These are phyloP conservation scores for Trichosanthes truncata DNA, from an alignment of 306 rosid species.

Conservation along the genomic window DNA sequence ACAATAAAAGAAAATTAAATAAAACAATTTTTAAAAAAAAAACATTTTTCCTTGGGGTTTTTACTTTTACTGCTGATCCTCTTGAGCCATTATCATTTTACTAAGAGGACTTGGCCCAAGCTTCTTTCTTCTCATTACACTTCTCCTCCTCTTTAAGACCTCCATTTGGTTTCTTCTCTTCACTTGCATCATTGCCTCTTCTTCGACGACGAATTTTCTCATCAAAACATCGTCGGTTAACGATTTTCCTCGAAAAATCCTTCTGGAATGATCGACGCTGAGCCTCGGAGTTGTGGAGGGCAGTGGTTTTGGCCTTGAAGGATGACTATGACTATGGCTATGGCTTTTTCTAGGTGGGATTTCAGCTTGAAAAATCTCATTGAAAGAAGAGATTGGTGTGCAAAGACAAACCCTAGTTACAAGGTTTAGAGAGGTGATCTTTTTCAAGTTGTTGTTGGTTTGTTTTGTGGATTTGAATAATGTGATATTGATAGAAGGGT, in stretches of 20 bases:
- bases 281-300: slow-evolving; percentile 25
- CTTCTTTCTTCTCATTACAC: slow-evolving; percentile 46
- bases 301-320: slow-evolving; percentile 57
- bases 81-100: slow-evolving; percentile 50
- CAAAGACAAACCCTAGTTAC: slow-evolving; percentile 82
- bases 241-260: slow-evolving; percentile 69
- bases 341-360: slow-evolving; percentile 75
- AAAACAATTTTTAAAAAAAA: no score
- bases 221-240: slow-evolving; percentile 75
- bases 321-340: slow-evolving; percentile 72
- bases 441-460: slow-evolving; percentile 42
- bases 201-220: slow-evolving; percentile 72
- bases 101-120: slow-evolving; percentile 86
- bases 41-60: background rate
- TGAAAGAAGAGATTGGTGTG: slow-evolving; percentile 75
- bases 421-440: slow-evolving; percentile 56
- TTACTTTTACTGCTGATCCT: background rate
- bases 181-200: slow-evolving; percentile 84
- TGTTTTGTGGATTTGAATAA: background rate
- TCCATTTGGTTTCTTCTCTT: slow-evolving; percentile 79
- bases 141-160: slow-evolving; percentile 56
- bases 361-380: slow-evolving; percentile 49
- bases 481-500: background rate
- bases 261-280: slow-evolving; percentile 31
- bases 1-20: background rate